These are phyloP conservation scores for Purshia tridentata DNA, from an alignment of 306 rosid species.

Conservation along the genomic window DNA sequence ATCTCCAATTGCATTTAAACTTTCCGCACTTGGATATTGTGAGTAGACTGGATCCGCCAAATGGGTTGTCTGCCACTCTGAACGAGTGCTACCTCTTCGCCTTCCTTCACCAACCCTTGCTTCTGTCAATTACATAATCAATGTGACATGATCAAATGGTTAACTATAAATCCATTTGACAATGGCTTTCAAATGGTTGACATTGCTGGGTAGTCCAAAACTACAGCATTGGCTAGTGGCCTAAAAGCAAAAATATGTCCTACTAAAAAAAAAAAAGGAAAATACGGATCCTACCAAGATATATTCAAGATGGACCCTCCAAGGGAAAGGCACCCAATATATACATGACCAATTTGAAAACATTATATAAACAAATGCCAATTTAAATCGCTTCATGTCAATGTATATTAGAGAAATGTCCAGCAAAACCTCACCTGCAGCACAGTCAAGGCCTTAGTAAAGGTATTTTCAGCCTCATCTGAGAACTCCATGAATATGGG, in stretches of 20 bases:
- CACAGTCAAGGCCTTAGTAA: conserved; percentile 55
- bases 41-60: conserved; percentile 98
- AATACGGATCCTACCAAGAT: neutral
- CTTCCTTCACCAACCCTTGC: conserved; percentile 93
- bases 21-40: conserved; percentile 89
- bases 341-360: neutral
- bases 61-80: conserved; percentile 99
- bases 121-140: conserved; percentile 44
- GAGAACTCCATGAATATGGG: conserved; percentile 83
- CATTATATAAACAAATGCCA: neutral
- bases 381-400: neutral
- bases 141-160: neutral
- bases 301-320: neutral
- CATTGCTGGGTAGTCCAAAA: neutral
- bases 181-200: neutral
- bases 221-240: neutral
- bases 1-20: conserved; percentile 30
- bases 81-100: conserved; percentile 95
- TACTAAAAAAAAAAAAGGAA: neutral
- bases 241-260: neutral
- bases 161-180: neutral
- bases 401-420: neutral
- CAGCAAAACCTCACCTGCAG: conserved; percentile 50
- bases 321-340: neutral
- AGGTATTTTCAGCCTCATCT: conserved; percentile 78